A percentile compares a stretch with the other conserved stretches of the same genome.
Conservation (phyloP, 371 early-diverging fungal genomes). For the Encephalitozoon romaleae region DNA sequence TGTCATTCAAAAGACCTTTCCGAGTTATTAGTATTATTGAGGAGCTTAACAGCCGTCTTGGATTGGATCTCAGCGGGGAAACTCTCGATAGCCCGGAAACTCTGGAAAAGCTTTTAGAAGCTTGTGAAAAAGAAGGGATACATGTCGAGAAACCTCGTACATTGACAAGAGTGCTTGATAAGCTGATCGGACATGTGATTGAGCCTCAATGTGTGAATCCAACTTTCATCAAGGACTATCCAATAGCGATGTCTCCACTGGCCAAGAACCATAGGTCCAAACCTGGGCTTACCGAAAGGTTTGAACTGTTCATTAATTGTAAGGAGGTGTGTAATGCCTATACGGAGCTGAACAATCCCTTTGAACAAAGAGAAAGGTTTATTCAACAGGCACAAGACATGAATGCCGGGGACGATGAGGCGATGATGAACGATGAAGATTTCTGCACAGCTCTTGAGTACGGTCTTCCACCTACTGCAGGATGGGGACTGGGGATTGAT, state of each 20-base stretch:
- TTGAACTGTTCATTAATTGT: conserved; percentile 94
- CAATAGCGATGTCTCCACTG: conserved; percentile 93
- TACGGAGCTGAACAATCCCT: conserved; percentile 93
- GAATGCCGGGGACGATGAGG: conserved; percentile 96
- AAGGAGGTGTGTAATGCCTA: conserved; percentile 97
- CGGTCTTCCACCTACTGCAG: conserved; percentile 93
- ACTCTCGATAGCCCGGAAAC: conserved; percentile 71
- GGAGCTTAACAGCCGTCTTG: conserved; percentile 77
- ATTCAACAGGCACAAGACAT: conserved; percentile 87
- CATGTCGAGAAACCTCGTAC: conserved; percentile 87
- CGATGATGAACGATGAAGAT: conserved; percentile 90
- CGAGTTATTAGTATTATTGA: conserved; percentile 80
- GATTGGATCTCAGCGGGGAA: conserved; percentile 71
- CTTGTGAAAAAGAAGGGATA: conserved; percentile 79
- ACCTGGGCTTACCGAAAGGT: conserved; percentile 88
- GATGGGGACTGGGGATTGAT: conserved; percentile 96
- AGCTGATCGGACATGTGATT: conserved; percentile 89
- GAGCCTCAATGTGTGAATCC: conserved; percentile 87
- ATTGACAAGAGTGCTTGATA: conserved; percentile 83
- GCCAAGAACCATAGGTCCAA: conserved; percentile 88
- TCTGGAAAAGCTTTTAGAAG: conserved; percentile 73
- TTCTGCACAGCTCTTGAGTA: conserved; percentile 93
- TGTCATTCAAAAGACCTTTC: conserved; percentile 94
- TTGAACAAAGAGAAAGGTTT: conserved; percentile 89
- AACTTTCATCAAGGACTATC: conserved; percentile 91